Evolutionary conservation across 768 basidiomycete species (phyloP), one percentile per base, ranked within the genome.

Genomic region (Mycena rosella): DNA sequence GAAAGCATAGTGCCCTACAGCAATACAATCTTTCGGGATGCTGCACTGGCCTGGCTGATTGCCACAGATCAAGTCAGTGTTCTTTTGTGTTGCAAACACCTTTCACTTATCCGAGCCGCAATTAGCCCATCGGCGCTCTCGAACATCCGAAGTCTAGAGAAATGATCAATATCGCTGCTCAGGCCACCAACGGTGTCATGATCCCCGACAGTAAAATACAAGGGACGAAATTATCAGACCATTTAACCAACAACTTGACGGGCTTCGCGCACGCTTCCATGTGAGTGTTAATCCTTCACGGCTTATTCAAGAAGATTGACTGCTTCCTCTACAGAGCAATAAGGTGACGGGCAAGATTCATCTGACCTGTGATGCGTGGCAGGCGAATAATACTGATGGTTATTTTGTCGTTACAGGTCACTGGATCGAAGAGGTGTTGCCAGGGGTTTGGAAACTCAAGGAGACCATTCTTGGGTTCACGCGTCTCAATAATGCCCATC

Each of bases 281-380:
- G 55, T 44, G 18, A 42, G 38, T 44, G 7, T 56, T 55, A 34
- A n/a, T n/a, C n/a, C n/a, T n/a, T n/a, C 32, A 34, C 9, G 3
- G 1, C 29, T 38, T 11, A 15, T 40, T 5, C n/a, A 4, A 36
- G 5, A 2, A 3, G 29, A 3, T 36, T 17, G 26, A 8, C 8
- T 27, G 2, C 26, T 27, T 15, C 5, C 11, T 29, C 17, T 13
- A 8, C 27, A 56, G 55, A 56, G 55, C 18, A 40, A 56, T 20
- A 26, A 42, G 9, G 73, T 75, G 0, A 57, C 27, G 9, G 79
- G 78, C 6, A 6, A 45, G 10, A 67, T 81, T 45, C 76, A 70
- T 38, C 27, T 78, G 18, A 84, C 81, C 10, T 80, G 80, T 68
- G 78, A 84, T 68, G 79, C 74, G 14, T 83, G 82, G 83, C 80